Evolutionary conservation across 495 filamentous ascomycete species (phyloP).

Genomic region (Neurospora tetraspora): DNA sequence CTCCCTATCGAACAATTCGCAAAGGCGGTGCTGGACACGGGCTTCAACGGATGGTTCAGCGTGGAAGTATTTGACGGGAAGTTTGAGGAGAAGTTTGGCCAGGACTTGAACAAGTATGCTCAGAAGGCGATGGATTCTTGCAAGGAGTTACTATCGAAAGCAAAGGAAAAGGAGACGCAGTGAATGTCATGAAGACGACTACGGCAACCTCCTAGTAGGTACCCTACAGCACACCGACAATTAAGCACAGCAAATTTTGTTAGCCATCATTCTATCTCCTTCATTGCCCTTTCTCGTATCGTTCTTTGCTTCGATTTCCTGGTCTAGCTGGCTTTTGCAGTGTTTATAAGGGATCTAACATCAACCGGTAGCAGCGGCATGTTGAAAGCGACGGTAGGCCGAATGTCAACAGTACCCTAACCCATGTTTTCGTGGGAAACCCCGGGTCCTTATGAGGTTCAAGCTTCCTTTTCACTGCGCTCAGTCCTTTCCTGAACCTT

Average conservation of each 20-base stretch:
- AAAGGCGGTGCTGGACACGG: conserved; percentile 57
- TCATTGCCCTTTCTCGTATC: background rate
- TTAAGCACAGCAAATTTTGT: background rate
- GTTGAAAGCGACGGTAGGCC: background rate
- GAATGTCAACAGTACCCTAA: background rate
- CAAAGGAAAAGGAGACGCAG: background rate
- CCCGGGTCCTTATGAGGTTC: background rate
- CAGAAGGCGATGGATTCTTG: conserved; percentile 49
- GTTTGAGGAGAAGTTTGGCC: conserved; percentile 41
- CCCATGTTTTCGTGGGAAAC: background rate
- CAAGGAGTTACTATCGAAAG: conserved; percentile 34
- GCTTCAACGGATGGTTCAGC: conserved; percentile 63
- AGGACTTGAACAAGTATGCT: conserved; percentile 47
- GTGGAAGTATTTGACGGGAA: conserved; percentile 69
- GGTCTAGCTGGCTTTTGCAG: background rate
- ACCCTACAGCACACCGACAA: background rate
- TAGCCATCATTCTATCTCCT: background rate
- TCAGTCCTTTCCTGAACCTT: background rate
- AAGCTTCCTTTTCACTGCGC: background rate
- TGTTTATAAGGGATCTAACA: background rate
- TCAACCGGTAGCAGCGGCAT: background rate
- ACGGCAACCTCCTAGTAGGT: background rate
- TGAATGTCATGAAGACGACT: background rate
- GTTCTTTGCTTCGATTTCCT: background rate
- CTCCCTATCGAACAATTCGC: conserved; percentile 58